A percentile compares a stretch with the other conserved stretches of the same genome.
Conservation (phyloP, 345 rosid genomes). For the Leavenworthia alabamica region DNA sequence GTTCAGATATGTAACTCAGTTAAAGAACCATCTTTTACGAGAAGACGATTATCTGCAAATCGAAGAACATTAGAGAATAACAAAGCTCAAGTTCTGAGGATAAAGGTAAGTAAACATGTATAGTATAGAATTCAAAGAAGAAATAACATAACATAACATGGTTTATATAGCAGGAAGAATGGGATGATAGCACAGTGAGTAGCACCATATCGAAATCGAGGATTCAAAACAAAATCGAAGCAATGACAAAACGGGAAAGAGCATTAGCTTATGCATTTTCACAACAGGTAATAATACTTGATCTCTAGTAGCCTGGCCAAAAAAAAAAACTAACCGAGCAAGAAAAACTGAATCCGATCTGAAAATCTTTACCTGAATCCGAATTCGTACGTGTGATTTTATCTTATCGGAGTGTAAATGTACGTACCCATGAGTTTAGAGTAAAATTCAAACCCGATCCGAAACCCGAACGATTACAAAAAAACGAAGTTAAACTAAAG, state of each 20-base stretch:
- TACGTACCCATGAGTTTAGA: too few relatives aligned
- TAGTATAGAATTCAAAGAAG: neutral
- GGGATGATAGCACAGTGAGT: constrained; percentile 89
- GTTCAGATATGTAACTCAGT: constrained; percentile 62
- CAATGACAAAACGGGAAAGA: constrained; percentile 68
- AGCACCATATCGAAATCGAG: constrained; percentile 62
- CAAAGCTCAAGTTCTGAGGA: constrained; percentile 41
- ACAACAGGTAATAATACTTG: constrained; percentile 53
- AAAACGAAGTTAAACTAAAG: too few relatives aligned
- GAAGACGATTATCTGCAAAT: constrained; percentile 33
- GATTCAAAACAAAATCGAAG: constrained; percentile 63
- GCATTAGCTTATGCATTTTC: constrained; percentile 89
- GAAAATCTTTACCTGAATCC: too few relatives aligned
- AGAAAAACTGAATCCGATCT: too few relatives aligned
- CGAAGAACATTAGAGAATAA: constrained; percentile 36
- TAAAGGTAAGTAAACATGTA: constrained; percentile 44
- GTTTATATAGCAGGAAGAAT: constrained; percentile 51
- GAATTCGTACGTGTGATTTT: too few relatives aligned
- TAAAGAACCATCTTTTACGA: constrained; percentile 34
- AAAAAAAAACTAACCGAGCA: too few relatives aligned
- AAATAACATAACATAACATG: constrained; percentile 1
- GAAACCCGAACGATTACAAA: too few relatives aligned
- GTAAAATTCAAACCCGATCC: too few relatives aligned
- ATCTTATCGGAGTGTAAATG: too few relatives aligned
- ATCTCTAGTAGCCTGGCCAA: neutral